These are phyloP conservation scores for Venustampulla echinocandica DNA, from an alignment of 495 filamentous ascomycete species.

Conservation along the genomic window DNA sequence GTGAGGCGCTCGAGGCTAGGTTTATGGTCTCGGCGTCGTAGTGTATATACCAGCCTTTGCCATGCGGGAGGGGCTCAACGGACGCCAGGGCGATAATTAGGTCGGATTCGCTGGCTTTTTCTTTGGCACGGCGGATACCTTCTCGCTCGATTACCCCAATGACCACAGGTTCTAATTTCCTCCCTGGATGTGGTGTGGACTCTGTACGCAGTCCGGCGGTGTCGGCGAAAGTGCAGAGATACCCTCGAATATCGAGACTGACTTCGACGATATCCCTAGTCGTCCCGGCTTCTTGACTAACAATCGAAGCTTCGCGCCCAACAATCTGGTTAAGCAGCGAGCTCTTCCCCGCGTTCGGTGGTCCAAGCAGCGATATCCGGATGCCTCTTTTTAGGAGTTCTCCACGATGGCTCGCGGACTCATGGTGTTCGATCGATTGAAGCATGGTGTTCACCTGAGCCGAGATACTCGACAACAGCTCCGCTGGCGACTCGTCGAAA, in stretches of 20 bases:
- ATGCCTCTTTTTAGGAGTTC: slow-evolving; percentile 85
- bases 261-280: slow-evolving; percentile 93
- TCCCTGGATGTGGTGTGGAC: not conserved
- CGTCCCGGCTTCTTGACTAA: slow-evolving; percentile 83
- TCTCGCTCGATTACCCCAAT: slow-evolving; percentile 79
- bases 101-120: slow-evolving; percentile 73
- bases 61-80: slow-evolving; percentile 40
- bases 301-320: slow-evolving; percentile 90
- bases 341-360: slow-evolving; percentile 94
- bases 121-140: slow-evolving; percentile 79
- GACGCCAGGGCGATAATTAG: slow-evolving; percentile 76
- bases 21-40: slow-evolving; percentile 40
- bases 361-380: slow-evolving; percentile 73
- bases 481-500: slow-evolving; percentile 78
- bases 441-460: slow-evolving; percentile 50
- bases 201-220: slow-evolving; percentile 70
- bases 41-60: slow-evolving; percentile 28
- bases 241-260: slow-evolving; percentile 82
- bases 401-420: slow-evolving; percentile 67
- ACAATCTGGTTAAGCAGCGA: slow-evolving; percentile 84
- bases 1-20: slow-evolving; percentile 43
- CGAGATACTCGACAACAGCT: slow-evolving; percentile 60
- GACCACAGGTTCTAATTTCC: no score
- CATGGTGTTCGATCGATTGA: slow-evolving; percentile 54
- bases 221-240: slow-evolving; percentile 80